Evolutionary conservation across 257 asterid species (phyloP).

Genomic region (Jacaranda copaia): DNA sequence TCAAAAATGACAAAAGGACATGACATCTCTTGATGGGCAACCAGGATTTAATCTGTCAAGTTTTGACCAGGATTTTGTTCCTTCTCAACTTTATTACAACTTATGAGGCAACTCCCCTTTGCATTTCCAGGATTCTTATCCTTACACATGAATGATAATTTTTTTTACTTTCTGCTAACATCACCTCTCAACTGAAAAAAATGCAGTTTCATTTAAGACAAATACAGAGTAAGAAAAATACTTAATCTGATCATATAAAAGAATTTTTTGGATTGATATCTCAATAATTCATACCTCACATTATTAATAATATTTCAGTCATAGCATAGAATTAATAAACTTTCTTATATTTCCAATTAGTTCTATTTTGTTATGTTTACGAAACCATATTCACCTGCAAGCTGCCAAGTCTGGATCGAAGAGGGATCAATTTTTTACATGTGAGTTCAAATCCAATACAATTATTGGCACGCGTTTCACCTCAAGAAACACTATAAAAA

Average conservation of each 20-base stretch:
- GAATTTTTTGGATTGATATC: background rate
- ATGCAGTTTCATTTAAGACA: background rate
- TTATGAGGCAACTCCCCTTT: background rate
- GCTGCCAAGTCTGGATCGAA: no score
- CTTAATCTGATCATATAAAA: no score
- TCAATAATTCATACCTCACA: background rate
- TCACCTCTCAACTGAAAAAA: conserved; percentile 14
- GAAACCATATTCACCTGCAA: no score
- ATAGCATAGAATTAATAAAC: no score
- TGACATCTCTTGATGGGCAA: background rate
- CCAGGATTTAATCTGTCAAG: background rate
- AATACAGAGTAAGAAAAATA: background rate
- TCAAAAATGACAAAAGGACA: background rate
- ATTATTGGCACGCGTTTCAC: no score
- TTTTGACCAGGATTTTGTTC: background rate
- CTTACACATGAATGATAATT: background rate
- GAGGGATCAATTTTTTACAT: no score
- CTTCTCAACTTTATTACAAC: conserved; percentile 15
- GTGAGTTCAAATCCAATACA: no score
- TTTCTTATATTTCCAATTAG: no score
- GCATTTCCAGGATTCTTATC: background rate
- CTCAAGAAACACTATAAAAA: no score
- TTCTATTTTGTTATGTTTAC: no score
- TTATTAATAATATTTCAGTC: background rate
- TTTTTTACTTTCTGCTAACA: background rate